phyloP scores from a whole-genome alignment of 768 basidiomycete genomes.

The Lactarius psammicola region DNA sequence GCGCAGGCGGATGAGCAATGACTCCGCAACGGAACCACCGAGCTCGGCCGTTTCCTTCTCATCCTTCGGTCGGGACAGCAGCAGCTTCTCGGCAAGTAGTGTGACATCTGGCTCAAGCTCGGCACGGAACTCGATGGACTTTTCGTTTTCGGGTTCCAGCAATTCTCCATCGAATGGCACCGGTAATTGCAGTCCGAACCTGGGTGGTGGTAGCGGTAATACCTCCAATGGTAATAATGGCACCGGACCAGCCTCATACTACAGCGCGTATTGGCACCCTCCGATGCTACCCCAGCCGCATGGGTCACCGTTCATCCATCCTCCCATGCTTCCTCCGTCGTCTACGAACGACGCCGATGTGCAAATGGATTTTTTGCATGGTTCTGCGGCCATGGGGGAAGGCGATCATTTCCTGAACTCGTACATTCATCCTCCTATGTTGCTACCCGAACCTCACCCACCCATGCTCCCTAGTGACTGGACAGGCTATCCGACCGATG shows the following conservation, averaged over 20 bases:
- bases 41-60: slow-evolving; percentile 64
- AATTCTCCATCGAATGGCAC: slow-evolving; percentile 52
- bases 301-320: slow-evolving; percentile 61
- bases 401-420: slow-evolving; percentile 52
- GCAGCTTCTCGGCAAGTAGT: slow-evolving; percentile 42
- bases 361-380: slow-evolving; percentile 72
- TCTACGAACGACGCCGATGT: slow-evolving; percentile 46
- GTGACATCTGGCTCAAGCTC: slow-evolving; percentile 59
- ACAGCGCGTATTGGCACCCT: slow-evolving; percentile 70
- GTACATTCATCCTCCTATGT: slow-evolving; percentile 58
- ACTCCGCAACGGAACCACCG: slow-evolving; percentile 49
- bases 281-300: slow-evolving; percentile 57
- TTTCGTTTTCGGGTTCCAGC: slow-evolving; percentile 47
- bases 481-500: slow-evolving; percentile 29
- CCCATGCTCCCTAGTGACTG: slow-evolving; percentile 40
- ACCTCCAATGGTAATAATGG: slow-evolving; percentile 3
- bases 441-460: slow-evolving; percentile 42
- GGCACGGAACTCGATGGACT: slow-evolving; percentile 62
- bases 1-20: slow-evolving; percentile 68
- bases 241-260: slow-evolving; percentile 41
- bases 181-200: slow-evolving; percentile 16
- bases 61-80: slow-evolving; percentile 42
- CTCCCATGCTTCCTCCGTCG: slow-evolving; percentile 57
- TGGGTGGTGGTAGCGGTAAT: neutral
- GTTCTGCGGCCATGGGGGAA: slow-evolving; percentile 62